phyloP scores from a whole-genome alignment of 805 yeast species.

The Nakazawaea molendinolei region DNA sequence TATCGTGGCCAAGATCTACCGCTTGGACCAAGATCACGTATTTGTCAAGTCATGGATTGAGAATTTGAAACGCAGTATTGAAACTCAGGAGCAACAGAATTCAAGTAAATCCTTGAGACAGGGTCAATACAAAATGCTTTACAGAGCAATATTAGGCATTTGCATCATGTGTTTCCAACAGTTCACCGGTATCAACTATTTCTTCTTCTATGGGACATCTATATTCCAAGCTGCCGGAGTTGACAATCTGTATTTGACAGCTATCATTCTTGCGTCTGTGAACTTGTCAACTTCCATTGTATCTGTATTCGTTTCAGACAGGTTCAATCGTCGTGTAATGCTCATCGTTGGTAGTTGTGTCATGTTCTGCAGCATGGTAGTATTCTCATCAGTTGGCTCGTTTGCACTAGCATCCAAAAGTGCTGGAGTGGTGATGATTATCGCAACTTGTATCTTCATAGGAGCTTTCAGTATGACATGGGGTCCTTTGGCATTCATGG shows the following conservation, averaged over 20 bases:
- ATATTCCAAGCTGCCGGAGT: conserved; percentile 48
- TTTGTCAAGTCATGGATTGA: conserved; percentile 13
- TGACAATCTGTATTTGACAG: conserved; percentile 45
- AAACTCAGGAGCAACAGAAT: no score
- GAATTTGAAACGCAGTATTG: conserved; percentile 10
- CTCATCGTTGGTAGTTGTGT: conserved; percentile 41
- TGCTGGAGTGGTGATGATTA: conserved; percentile 48
- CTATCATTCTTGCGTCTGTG: conserved; percentile 48
- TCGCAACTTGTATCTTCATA: conserved; percentile 53
- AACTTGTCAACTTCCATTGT: conserved; percentile 46
- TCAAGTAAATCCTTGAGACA: not conserved
- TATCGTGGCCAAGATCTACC: conserved; percentile 8
- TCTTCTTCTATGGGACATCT: conserved; percentile 60
- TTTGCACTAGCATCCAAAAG: conserved; percentile 26
- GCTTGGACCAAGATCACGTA: conserved; percentile 14
- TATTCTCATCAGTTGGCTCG: conserved; percentile 53
- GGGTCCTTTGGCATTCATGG: conserved; percentile 67
- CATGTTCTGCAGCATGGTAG: conserved; percentile 45
- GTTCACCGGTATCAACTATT: conserved; percentile 59
- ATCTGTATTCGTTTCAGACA: conserved; percentile 42
- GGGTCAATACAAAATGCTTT: conserved; percentile 24
- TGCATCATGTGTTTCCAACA: conserved; percentile 32
- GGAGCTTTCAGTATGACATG: conserved; percentile 62
- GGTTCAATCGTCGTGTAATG: conserved; percentile 39
- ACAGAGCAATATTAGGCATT: conserved; percentile 24